phyloP scores from a whole-genome alignment of 139 green algal genomes.

The Tetraselmis chui region DNA sequence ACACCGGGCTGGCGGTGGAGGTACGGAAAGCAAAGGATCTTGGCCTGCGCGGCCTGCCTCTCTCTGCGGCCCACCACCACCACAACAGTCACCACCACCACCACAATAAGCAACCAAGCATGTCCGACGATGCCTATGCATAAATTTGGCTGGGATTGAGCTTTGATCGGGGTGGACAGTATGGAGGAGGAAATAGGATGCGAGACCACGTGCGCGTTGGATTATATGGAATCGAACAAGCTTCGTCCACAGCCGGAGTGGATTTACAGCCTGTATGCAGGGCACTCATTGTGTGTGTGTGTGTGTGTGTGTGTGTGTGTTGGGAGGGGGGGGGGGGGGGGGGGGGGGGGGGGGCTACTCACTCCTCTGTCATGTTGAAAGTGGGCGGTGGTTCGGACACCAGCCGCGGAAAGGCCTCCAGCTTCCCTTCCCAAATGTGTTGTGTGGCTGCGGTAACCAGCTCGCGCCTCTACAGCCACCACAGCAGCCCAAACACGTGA shows the following conservation, averaged over 20 bases:
- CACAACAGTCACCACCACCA: too few species aligned
- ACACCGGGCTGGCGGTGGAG: too few species aligned
- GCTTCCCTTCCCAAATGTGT: background rate
- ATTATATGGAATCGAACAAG: too few species aligned
- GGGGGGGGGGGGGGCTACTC: too few species aligned
- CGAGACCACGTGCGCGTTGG: too few species aligned
- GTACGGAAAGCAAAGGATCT: background rate
- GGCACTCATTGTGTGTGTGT: background rate
- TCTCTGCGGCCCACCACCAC: too few species aligned
- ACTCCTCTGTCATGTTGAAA: background rate
- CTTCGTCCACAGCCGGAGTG: too few species aligned
- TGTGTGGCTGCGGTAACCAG: background rate
- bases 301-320: background rate
- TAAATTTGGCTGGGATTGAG: too few species aligned
- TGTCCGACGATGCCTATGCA: too few species aligned
- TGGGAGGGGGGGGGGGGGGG: too few species aligned
- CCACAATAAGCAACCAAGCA: background rate
- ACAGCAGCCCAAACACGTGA: too few species aligned
- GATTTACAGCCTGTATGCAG: background rate
- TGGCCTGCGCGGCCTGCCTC: background rate
- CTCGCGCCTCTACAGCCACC: background rate
- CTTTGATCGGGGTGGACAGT: background rate
- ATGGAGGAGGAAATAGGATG: too few species aligned
- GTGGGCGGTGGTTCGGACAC: background rate
- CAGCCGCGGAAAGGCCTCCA: background rate